Evolutionary conservation across 78 protist genomes (phyloP).

Genomic region (Dictyostelium purpureum): DNA sequence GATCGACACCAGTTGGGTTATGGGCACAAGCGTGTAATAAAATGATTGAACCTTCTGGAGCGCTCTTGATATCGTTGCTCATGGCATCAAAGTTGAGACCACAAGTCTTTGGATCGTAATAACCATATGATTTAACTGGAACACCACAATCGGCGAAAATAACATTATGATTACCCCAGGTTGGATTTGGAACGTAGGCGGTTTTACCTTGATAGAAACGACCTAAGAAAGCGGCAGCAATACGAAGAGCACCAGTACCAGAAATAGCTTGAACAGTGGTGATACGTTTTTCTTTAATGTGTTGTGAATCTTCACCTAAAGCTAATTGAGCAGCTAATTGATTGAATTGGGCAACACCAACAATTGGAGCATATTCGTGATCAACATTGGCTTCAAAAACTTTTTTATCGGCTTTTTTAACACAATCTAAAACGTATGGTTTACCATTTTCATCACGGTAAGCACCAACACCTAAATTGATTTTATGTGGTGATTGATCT

Average conservation of each 20-base stretch:
- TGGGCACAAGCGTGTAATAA: conserved; percentile 99
- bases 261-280: conserved; percentile 94
- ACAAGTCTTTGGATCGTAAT: conserved; percentile 79
- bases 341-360: conserved; percentile 83
- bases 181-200: conserved; percentile 95
- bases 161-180: conserved; percentile 97
- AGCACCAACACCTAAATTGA: conserved; percentile 92
- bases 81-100: conserved; percentile 92
- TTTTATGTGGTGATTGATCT: conserved; percentile 82
- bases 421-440: conserved; percentile 82
- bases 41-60: conserved; percentile 84
- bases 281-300: conserved; percentile 49
- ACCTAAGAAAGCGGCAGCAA: conserved; percentile 87
- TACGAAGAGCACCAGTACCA: conserved; percentile 98
- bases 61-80: conserved; percentile 85
- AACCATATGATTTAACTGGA: conserved; percentile 82
- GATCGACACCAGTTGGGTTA: conserved; percentile 99
- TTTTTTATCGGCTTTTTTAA: conserved; percentile 85
- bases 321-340: conserved; percentile 59
- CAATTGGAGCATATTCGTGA: conserved; percentile 93
- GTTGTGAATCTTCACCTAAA: conserved; percentile 44
- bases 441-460: conserved; percentile 87
- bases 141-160: conserved; percentile 86
- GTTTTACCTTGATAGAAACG: conserved; percentile 44
- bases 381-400: conserved; percentile 48